Evolutionary conservation across 495 filamentous ascomycete genomes (phyloP), one percentile per base, ranked within the genome.

Genomic region (Penicillium roqueforti): DNA sequence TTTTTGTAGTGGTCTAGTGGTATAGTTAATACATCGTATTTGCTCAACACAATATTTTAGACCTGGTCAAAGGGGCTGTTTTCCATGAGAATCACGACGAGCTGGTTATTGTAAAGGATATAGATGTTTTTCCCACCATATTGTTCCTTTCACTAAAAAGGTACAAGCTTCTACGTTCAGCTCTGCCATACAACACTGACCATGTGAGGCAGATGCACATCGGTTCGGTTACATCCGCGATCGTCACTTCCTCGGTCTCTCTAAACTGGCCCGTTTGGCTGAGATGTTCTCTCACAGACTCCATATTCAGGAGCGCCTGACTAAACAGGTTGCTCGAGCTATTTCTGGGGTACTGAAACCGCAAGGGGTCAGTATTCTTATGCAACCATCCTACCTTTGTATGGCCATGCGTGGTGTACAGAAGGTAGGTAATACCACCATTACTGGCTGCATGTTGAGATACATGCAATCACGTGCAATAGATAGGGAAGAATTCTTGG

Each of bases 71-170:
- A 66, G 87, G 86, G 43, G 93, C 93, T 26, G 90, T 97, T 53
- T 98, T 98, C 73, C 87, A 96, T 59, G 93, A 98, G 68, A 87
- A 91, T 62, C 92, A 97, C 65, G 92, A 96, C 62, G 93, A 98
- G 73, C 76, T 96, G 67, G 92, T 97, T 16, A 96, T 98, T 57
- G 91, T 98, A 23, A 96, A 95, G 70, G 91, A 98, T 62, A 97
- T 98, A 59, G 92, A 97, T 64, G 83, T 97, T 4, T 96, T 92
- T 68, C 91, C 87, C 93, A 98, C 69, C 93, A 98, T 68, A 83
- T 98, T 69, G 91, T 98, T 8, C 93, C 93, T 3, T 98, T 98
- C 65, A 91, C 81, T 9, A 92, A 93, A 53, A 96, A 92, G 83
- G 88, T 90, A 74, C 46, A 71, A 53, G 41, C 13, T 38, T 26